Conservation (phyloP, 106 monocot genomes). For the Phalaenopsis equestris region DNA sequence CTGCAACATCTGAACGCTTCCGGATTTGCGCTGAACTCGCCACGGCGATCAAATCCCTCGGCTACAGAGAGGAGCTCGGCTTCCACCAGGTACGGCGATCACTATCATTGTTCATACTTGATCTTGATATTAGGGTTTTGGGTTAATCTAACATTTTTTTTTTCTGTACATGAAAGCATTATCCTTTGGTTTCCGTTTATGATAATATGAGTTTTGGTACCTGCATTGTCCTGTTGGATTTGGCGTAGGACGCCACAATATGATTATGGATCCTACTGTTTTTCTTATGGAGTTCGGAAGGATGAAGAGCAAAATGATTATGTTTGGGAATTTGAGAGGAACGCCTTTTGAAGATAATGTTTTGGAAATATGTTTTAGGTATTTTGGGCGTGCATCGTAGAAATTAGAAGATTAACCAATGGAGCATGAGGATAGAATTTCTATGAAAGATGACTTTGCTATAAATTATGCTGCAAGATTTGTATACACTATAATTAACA, state of each 20-base stretch:
- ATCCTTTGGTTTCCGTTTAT: background rate
- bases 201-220: background rate
- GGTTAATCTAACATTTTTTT: background rate
- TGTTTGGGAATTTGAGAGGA: background rate
- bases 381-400: background rate
- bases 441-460: no score
- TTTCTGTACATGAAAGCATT: background rate
- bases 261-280: background rate
- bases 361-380: background rate
- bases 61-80: slow-evolving; percentile 14
- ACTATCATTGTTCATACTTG: background rate
- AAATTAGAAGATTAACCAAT: no score
- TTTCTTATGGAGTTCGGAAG: background rate
- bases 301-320: background rate
- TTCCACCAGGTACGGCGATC: slow-evolving; percentile 20
- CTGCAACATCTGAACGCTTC: slow-evolving; percentile 17
- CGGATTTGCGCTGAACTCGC: slow-evolving; percentile 26
- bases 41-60: slow-evolving; percentile 13
- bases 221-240: background rate
- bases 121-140: background rate
- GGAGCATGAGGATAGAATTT: no score
- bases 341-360: background rate
- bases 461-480: no score
- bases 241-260: background rate
- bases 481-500: background rate